Evolutionary conservation across 768 basidiomycete species (phyloP), one percentile per base, ranked within the genome.

Genomic region (Psilocybe sp.): DNA sequence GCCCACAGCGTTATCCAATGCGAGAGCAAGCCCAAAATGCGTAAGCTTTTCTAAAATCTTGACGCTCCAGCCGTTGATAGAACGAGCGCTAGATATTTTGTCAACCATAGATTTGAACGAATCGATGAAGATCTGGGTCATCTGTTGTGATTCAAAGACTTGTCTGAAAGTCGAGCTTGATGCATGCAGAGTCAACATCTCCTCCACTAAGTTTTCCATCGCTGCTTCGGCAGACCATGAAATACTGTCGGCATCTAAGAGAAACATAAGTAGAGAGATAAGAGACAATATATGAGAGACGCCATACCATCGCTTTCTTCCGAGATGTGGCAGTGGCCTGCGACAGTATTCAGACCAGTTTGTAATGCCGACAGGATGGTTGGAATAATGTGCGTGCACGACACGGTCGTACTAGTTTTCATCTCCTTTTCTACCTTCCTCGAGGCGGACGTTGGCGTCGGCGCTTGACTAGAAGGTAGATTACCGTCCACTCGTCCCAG

Each of bases 321-420:
- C 16, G 61, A 53, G 1, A 68, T 39, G 46, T 64, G 54, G 39
- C 68, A 70, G 38, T 72, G 68, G 34, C 65, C 65, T 0, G 74
- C 74, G 20, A 79, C 64, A 16, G 64, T 54, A 41, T 55, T 59
- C 56, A 88, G 64, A 1, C 88, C 80, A 32, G 71, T 69, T 40
- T 83, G 81, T 40, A 96, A 69, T 1, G 89, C 81, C 11, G 80
- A 74, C 5, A 95, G 65, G 38, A 97, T 81, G 1, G 84, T 76
- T 1, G 87, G 82, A 14, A 92, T 69, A 49, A 95, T 84, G 42
- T 85, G 76, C 0, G 87, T 78, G 64, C 87, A 91, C 5, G 82
- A 75, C 1, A 75, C 68, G 14, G 65, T 66, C 42, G 56, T 60
- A 11, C 44, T 68, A 57, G 47, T 58, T 39, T 35, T 45, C 16